Conservation (phyloP, 2,329 filamentous ascomycete genomes). For the Podosphaera xanthii region DNA sequence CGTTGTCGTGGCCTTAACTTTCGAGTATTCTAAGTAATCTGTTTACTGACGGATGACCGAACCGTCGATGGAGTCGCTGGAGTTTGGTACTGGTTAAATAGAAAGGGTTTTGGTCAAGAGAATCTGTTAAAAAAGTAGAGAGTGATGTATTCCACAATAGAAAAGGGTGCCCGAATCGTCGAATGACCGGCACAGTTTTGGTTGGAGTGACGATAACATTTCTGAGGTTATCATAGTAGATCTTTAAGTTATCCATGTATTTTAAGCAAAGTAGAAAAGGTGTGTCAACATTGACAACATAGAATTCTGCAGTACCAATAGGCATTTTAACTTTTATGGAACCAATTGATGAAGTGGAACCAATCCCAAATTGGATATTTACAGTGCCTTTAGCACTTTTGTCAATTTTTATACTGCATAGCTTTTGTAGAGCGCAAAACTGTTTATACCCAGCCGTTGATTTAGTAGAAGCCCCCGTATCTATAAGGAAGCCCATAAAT, state of each 20-base stretch:
- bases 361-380: no score
- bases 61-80: neutral
- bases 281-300: no score
- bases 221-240: neutral
- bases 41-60: constrained; percentile 64
- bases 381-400: no score
- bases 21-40: constrained; percentile 69
- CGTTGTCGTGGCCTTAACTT: constrained; percentile 1
- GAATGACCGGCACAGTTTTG: neutral
- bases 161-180: neutral
- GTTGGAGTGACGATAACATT: neutral
- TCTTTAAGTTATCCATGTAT: neutral
- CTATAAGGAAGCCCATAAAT: no score
- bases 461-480: no score
- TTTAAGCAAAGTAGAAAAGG: neutral
- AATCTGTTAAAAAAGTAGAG: neutral
- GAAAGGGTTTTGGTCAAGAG: neutral
- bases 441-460: no score
- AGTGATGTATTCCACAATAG: neutral
- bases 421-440: no score
- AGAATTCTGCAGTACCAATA: no score
- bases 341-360: no score
- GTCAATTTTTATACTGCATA: no score
- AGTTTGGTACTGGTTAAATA: neutral
- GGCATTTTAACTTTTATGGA: no score